Conservation (phyloP, 345 rosid genomes). For the Eucalyptus paniculata region DNA sequence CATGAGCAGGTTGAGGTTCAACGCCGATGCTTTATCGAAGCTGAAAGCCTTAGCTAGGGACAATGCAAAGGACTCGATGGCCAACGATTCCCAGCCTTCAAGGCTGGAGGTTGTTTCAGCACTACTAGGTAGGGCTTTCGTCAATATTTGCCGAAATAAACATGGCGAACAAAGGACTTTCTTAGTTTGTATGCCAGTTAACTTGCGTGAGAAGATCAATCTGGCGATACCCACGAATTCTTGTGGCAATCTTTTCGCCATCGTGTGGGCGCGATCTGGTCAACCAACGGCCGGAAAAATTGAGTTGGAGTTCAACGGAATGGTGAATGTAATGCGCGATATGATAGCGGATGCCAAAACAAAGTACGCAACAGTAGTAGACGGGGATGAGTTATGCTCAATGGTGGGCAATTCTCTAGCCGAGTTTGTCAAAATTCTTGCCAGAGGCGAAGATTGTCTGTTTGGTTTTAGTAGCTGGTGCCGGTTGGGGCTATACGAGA, state of each 20-base stretch:
- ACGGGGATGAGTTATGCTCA: background rate
- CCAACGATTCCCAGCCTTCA: background rate
- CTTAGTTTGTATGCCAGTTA: background rate
- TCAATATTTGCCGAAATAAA: background rate
- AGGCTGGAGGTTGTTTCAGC: background rate
- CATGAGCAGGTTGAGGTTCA: background rate
- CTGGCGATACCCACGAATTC: background rate
- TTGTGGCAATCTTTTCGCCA: background rate
- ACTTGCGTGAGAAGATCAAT: background rate
- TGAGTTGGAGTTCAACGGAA: background rate
- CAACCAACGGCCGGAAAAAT: background rate
- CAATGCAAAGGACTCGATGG: background rate
- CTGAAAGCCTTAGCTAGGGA: background rate
- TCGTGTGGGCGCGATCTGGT: background rate
- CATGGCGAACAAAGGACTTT: background rate
- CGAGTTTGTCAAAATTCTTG: background rate
- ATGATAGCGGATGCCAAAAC: background rate
- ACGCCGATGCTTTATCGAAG: background rate
- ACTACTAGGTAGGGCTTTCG: background rate
- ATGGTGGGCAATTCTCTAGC: background rate
- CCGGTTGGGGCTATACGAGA: slow-evolving; percentile 20
- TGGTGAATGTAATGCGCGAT: background rate
- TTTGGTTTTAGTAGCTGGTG: slow-evolving; percentile 17
- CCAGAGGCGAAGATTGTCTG: background rate
- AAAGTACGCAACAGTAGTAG: background rate